Base-by-base conservation (phyloP, 306 rosid genomes). In the peach (Prunus persica) region DNA sequence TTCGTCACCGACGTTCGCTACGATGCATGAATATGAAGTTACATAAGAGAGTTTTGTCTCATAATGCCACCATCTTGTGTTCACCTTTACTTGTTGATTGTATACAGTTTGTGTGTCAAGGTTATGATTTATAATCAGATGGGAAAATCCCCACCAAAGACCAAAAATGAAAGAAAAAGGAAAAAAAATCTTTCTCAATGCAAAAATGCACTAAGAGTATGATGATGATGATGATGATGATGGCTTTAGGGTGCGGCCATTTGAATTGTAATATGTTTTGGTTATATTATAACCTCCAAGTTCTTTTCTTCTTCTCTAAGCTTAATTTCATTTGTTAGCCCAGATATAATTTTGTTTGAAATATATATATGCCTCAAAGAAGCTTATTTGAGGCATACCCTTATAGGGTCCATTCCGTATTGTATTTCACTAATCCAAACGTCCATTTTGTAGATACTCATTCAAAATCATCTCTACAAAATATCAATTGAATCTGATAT, bases 1-100 rank as follows among this genome's bases (percentile, higher is more conserved):
- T 78, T 93, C 22, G 24, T 30, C 80, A 82, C 79, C 13, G 94
- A 93, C 76, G 67, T 77, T 55, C 91, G 94, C 54, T 84, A 86
- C 16, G 96, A 96, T 68, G 86, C 83, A 73, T 90, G 88, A 88
- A 20, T 16, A 15, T 0, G 19, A 30, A 16, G 50, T 55, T 41
- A 50, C 46, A 20, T 11, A 71, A 71, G 20, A 46, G 72, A 12
- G 25, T 15, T 69, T 8, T 27, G 27, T 69, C 73, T 50, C 43
- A 38, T 38, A 7, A 38, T 38, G 27, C 8, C 8, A 56, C 16
- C 38, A 41, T 57, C 38, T 56, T 72, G 24, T 24, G 12, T 24
- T 55, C 50, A 2, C 45, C 4, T 11, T n/a, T 18, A 41, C 51
- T 46, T 47, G 20, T 68, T 56, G 66, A 25, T 41, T 57, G 43